These are phyloP conservation scores for Articulospora tetracladia DNA, from an alignment of 495 filamentous ascomycete genomes.

Conservation along the genomic window DNA sequence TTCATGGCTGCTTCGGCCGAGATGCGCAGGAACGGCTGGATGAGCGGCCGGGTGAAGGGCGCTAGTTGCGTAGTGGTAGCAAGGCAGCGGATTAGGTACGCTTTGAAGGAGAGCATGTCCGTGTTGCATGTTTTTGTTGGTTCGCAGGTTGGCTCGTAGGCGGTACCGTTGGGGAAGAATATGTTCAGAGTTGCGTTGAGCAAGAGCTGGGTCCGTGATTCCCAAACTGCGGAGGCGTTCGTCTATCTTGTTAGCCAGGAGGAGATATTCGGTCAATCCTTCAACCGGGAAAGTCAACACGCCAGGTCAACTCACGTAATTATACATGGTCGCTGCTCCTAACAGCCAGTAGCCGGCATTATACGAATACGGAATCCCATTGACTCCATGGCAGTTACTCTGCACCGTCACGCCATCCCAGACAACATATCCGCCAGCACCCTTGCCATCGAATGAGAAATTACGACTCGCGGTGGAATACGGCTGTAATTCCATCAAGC, in stretches of 20 bases:
- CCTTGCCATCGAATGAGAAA: constrained; percentile 57
- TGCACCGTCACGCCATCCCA: constrained; percentile 67
- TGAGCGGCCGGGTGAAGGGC: constrained; percentile 46
- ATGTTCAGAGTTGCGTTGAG: constrained; percentile 44
- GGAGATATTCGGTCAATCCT: too few species aligned
- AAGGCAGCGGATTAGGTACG: constrained; percentile 73
- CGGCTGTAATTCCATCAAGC: too few species aligned
- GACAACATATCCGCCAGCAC: constrained; percentile 54
- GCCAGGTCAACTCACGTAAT: constrained; percentile 49
- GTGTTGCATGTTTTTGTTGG: constrained; percentile 46
- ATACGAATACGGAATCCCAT: constrained; percentile 65
- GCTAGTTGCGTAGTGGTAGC: constrained; percentile 50
- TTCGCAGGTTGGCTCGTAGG: constrained; percentile 71
- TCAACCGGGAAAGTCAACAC: too few species aligned
- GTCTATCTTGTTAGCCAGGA: constrained; percentile 28
- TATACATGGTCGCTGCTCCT: constrained; percentile 74
- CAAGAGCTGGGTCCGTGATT: constrained; percentile 30
- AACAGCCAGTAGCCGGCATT: constrained; percentile 65
- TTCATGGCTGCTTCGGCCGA: constrained; percentile 63
- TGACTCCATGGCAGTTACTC: constrained; percentile 54
- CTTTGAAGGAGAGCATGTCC: constrained; percentile 79
- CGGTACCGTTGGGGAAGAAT: constrained; percentile 52
- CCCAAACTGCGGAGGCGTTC: constrained; percentile 46
- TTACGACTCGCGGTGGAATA: too few species aligned
- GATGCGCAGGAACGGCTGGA: constrained; percentile 39